A percentile compares a stretch with the other conserved stretches of the same genome.
Conservation (phyloP, 345 rosid genomes). For the Erodium maritimum region DNA sequence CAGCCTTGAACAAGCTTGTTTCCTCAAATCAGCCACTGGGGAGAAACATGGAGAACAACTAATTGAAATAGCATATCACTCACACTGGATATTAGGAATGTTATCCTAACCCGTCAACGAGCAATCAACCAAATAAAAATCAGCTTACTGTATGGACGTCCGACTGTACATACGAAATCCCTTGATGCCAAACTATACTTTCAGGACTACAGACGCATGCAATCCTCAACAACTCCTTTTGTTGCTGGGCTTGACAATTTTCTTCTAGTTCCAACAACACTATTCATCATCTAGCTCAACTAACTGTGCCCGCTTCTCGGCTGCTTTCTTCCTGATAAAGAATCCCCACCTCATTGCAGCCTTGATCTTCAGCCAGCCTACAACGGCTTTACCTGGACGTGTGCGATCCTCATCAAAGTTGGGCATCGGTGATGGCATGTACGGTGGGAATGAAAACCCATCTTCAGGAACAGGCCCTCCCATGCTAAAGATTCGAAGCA, state of each 20-base stretch:
- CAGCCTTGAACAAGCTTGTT: no score
- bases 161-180: conserved; percentile 24
- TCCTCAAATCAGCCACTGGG: no score
- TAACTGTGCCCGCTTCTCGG: conserved; percentile 88
- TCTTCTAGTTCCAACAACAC: background rate
- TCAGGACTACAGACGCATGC: background rate
- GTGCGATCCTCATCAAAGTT: conserved; percentile 65
- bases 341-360: conserved; percentile 99
- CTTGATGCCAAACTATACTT: no score
- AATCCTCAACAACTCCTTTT: conserved; percentile 8
- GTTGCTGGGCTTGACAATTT: conserved; percentile 3
- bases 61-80: no score
- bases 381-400: conserved; percentile 82
- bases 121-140: background rate
- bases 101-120: no score
- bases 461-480: conserved; percentile 73
- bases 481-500: conserved; percentile 74
- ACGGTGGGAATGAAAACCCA: conserved; percentile 44
- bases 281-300: conserved; percentile 75
- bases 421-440: conserved; percentile 62
- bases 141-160: conserved; percentile 47
- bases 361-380: conserved; percentile 95
- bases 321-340: conserved; percentile 92
- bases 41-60: no score
- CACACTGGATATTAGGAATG: no score